Conservation (phyloP, 1,284 basidiomycete genomes). For the Rhodotorula sp. region DNA sequence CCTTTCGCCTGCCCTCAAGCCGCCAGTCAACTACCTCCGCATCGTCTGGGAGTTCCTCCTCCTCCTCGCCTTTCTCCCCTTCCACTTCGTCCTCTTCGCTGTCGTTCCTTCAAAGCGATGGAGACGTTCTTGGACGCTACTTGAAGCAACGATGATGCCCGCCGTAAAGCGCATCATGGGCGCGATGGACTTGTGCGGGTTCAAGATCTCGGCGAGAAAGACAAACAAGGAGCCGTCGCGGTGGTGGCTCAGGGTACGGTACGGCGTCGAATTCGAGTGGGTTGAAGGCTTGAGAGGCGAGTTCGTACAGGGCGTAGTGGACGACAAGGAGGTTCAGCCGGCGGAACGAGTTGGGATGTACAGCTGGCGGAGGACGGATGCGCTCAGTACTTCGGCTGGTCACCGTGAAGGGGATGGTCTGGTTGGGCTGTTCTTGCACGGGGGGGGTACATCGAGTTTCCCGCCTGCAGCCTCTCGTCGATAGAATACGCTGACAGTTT, state of each 20-base stretch:
- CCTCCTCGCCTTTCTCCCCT: conserved; percentile 8
- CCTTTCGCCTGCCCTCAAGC: background rate
- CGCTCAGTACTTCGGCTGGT: too few relatives aligned
- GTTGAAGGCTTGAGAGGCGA: conserved; percentile 1
- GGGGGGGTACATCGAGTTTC: conserved; percentile 10
- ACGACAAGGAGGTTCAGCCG: conserved; percentile 2
- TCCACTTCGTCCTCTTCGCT: conserved; percentile 5
- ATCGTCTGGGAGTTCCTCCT: conserved; percentile 1
- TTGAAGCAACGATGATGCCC: conserved; percentile 3
- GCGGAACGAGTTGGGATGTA: conserved; percentile 21
- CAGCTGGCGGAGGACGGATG: conserved; percentile 15
- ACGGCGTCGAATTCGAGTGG: conserved; percentile 25
- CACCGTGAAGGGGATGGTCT: background rate
- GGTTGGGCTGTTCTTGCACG: conserved; percentile 33
- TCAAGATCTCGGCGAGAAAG: conserved; percentile 12
- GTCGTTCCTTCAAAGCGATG: conserved; percentile 15
- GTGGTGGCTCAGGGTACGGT: background rate
- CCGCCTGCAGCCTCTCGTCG: background rate
- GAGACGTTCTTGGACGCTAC: conserved; percentile 11
- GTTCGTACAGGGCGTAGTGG: background rate
- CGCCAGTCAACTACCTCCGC: conserved; percentile 1
- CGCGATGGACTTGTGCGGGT: conserved; percentile 19
- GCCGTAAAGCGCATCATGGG: conserved; percentile 12
- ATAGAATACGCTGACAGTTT: too few relatives aligned
- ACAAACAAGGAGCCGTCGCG: background rate